These are phyloP conservation scores for Talaromyces sp. DNA, from an alignment of 2,329 filamentous ascomycete species.

Conservation along the genomic window DNA sequence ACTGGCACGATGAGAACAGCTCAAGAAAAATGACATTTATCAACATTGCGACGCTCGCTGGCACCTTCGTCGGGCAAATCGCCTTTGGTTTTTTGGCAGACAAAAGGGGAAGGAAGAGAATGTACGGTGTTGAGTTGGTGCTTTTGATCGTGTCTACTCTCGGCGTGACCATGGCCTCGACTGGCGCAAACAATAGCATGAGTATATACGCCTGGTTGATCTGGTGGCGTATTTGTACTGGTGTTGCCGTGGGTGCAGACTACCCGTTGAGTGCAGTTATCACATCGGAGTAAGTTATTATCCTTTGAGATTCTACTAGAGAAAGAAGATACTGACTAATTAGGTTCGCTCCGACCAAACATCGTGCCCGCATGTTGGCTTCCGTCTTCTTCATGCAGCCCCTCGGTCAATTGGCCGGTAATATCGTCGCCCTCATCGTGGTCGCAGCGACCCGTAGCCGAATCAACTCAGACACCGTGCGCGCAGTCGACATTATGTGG, in stretches of 20 bases:
- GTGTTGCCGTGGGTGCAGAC: conserved; percentile 61
- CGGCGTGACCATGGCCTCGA: conserved; percentile 46
- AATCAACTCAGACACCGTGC: conserved; percentile 28
- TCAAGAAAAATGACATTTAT: conserved; percentile 38
- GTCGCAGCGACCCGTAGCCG: conserved; percentile 30
- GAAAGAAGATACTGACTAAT: neutral
- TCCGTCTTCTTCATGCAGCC: conserved; percentile 68
- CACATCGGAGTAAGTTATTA: conserved; percentile 57
- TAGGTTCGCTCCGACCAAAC: conserved; percentile 53
- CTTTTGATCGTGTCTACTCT: conserved; percentile 47
- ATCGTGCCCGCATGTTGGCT: conserved; percentile 65
- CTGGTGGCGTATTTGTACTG: conserved; percentile 48
- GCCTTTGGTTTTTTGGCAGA: conserved; percentile 48
- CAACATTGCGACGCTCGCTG: conserved; percentile 46
- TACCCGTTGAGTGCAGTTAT: conserved; percentile 66
- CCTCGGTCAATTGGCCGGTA: conserved; percentile 62
- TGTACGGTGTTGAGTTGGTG: conserved; percentile 51
- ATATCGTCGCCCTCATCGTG: conserved; percentile 55
- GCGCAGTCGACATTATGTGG: conserved; percentile 60
- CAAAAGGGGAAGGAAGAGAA: conserved; percentile 47
- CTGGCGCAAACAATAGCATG: conserved; percentile 43
- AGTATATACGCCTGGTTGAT: conserved; percentile 45
- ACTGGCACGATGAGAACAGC: conserved; percentile 41
- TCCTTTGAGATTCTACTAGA: neutral
- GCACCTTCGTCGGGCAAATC: conserved; percentile 48